Percentiles rank a stretch among this genome's conserved stretches.
Evolutionary conservation across 352 stramenopile species (phyloP).

Genomic region (Pythium apleroticum): DNA sequence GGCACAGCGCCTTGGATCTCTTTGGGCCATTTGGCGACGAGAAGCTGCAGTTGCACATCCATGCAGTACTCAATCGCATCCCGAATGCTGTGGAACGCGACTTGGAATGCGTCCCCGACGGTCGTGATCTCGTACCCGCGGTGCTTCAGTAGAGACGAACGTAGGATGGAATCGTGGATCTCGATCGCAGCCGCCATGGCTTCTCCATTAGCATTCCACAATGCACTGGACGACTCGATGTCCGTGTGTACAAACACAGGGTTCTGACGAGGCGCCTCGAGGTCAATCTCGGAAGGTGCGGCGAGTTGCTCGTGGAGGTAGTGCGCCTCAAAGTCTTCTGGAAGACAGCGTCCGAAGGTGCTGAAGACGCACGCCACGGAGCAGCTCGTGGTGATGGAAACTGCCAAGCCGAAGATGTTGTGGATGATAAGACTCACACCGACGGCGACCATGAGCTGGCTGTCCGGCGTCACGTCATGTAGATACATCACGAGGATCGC

Average conservation of each 20-base stretch:
- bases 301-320: not conserved
- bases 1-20: too few relatives aligned
- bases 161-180: slow-evolving; percentile 37
- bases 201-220: slow-evolving; percentile 27
- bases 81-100: slow-evolving; percentile 65
- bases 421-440: slow-evolving; percentile 18
- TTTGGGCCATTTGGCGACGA: too few relatives aligned
- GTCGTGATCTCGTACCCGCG: slow-evolving; percentile 79
- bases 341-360: slow-evolving; percentile 9
- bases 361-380: slow-evolving; percentile 18
- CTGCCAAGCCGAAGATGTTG: slow-evolving; percentile 5
- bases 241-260: slow-evolving; percentile 41
- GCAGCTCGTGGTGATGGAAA: slow-evolving; percentile 23
- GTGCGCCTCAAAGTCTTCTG: slow-evolving; percentile 23
- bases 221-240: slow-evolving; percentile 18
- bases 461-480: not conserved
- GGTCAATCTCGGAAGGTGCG: slow-evolving; percentile 2
- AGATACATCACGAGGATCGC: not conserved
- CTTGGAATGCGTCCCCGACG: slow-evolving; percentile 62
- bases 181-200: slow-evolving; percentile 33
- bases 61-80: slow-evolving; percentile 47
- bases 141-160: slow-evolving; percentile 33
- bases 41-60: slow-evolving; percentile 22
- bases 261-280: slow-evolving; percentile 13
- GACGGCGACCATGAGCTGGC: too few relatives aligned